phyloP scores from a whole-genome alignment of 1,284 basidiomycete species.

The Trametes polyzona region DNA sequence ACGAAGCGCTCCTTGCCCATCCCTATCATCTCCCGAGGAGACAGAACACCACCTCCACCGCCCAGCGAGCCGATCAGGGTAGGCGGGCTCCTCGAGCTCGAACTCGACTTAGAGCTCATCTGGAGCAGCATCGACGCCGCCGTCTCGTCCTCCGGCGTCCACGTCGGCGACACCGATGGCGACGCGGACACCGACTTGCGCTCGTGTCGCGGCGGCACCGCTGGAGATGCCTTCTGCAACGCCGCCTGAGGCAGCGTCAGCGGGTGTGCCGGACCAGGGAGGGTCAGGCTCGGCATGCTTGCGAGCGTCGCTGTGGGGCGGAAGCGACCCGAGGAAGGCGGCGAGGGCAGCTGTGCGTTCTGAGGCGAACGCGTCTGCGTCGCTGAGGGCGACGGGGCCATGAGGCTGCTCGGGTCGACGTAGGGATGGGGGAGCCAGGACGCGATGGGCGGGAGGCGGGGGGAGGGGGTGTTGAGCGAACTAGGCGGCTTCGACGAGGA shows the following conservation, averaged over 20 bases:
- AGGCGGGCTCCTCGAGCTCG: slow-evolving; percentile 13
- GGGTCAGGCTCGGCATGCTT: slow-evolving; percentile 40
- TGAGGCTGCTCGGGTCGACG: slow-evolving; percentile 38
- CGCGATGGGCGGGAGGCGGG: slow-evolving; percentile 51
- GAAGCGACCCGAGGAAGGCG: slow-evolving; percentile 45
- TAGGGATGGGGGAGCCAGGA: slow-evolving; percentile 47
- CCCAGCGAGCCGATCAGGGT: neutral
- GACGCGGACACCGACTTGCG: slow-evolving; percentile 20
- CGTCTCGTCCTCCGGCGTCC: slow-evolving; percentile 70
- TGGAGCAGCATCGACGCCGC: slow-evolving; percentile 69
- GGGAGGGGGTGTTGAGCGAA: slow-evolving; percentile 27
- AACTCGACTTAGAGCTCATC: slow-evolving; percentile 49
- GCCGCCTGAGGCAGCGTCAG: slow-evolving; percentile 5
- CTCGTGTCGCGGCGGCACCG: slow-evolving; percentile 2
- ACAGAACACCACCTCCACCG: no score
- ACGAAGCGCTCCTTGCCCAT: neutral
- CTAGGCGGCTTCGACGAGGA: slow-evolving; percentile 2
- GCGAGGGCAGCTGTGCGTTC: slow-evolving; percentile 48
- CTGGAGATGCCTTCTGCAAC: neutral
- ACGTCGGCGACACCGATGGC: slow-evolving; percentile 40
- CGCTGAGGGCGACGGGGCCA: slow-evolving; percentile 25
- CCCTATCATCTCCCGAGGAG: slow-evolving; percentile 10
- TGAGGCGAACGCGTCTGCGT: slow-evolving; percentile 20
- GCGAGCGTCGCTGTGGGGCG: slow-evolving; percentile 30
- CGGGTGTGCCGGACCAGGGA: slow-evolving; percentile 41